Evolutionary conservation across 352 stramenopile genomes (phyloP).

Genomic region (Blastocystis sp.): DNA sequence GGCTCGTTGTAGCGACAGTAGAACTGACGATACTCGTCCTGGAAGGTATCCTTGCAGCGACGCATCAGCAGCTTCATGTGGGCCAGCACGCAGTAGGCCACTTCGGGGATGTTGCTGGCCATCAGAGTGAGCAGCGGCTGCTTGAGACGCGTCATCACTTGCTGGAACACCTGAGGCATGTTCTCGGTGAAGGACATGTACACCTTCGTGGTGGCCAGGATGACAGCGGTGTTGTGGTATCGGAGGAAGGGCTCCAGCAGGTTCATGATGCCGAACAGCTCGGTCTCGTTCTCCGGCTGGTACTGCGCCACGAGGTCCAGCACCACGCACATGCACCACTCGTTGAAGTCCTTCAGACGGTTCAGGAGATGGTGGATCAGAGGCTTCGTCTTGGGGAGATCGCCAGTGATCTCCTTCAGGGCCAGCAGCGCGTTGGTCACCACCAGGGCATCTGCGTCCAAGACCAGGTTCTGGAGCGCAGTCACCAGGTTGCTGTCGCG

Average conservation of each 20-base stretch:
- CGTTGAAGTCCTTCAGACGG: slow-evolving; percentile 94
- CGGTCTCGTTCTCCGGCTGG: slow-evolving; percentile 82
- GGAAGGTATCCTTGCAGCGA: slow-evolving; percentile 87
- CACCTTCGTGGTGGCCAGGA: slow-evolving; percentile 89
- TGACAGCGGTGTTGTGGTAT: slow-evolving; percentile 87
- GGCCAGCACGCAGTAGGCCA: slow-evolving; percentile 90
- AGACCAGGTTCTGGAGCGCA: slow-evolving; percentile 95
- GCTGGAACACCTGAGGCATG: slow-evolving; percentile 79
- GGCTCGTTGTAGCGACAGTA: slow-evolving; percentile 96
- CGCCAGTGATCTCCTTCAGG: slow-evolving; percentile 96
- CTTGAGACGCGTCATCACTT: slow-evolving; percentile 83
- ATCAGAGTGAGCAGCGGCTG: slow-evolving; percentile 95
- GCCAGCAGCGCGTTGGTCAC: slow-evolving; percentile 92
- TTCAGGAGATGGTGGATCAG: slow-evolving; percentile 95
- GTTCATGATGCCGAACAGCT: slow-evolving; percentile 97
- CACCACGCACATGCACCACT: slow-evolving; percentile 94
- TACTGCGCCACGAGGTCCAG: slow-evolving; percentile 88
- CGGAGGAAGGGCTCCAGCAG: slow-evolving; percentile 86
- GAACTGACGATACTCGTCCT: slow-evolving; percentile 92
- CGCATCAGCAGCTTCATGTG: slow-evolving; percentile 90
- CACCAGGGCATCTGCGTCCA: slow-evolving; percentile 90
- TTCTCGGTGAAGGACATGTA: slow-evolving; percentile 91
- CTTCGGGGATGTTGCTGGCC: slow-evolving; percentile 81
- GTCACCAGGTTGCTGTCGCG: slow-evolving; percentile 88
- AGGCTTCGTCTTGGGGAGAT: slow-evolving; percentile 90